A percentile compares a stretch with the other conserved stretches of the same genome.
These are phyloP conservation scores for Emergomyces orientalis DNA, from an alignment of 2,329 filamentous ascomycete genomes.

Conservation along the genomic window DNA sequence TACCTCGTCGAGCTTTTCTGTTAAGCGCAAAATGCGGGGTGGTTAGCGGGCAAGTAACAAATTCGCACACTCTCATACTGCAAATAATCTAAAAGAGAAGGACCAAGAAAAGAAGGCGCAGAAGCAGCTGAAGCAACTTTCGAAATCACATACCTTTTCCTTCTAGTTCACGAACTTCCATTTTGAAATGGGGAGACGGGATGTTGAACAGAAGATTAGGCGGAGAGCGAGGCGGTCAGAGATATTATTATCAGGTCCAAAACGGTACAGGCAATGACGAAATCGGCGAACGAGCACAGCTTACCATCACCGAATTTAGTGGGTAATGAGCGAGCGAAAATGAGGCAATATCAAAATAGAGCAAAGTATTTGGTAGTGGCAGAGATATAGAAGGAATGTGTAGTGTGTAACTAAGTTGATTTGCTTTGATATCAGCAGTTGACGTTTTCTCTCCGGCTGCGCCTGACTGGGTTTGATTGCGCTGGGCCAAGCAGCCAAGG, in stretches of 20 bases:
- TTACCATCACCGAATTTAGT: neutral
- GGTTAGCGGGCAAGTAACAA: neutral
- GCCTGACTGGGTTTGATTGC: neutral
- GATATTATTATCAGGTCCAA: neutral
- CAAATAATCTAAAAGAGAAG: neutral
- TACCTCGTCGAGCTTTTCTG: slow-evolving; percentile 62
- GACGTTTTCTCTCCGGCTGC: neutral
- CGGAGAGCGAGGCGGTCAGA: neutral
- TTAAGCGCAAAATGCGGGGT: neutral
- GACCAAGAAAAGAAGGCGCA: neutral
- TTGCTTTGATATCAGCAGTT: neutral
- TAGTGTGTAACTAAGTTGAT: neutral
- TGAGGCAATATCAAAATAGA: neutral
- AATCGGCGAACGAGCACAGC: neutral
- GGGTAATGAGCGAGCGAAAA: neutral
- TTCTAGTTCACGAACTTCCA: slow-evolving; percentile 15
- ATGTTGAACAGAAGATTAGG: neutral
- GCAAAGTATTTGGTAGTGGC: neutral
- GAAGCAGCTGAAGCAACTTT: neutral
- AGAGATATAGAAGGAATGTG: neutral
- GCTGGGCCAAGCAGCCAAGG: slow-evolving; percentile 4
- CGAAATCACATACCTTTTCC: slow-evolving; percentile 9
- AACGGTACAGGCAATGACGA: neutral
- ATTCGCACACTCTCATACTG: neutral
- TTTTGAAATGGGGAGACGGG: slow-evolving; percentile 4